These are phyloP conservation scores for Phialemoniopsis sp. DNA, from an alignment of 2,329 filamentous ascomycete genomes.

Conservation along the genomic window DNA sequence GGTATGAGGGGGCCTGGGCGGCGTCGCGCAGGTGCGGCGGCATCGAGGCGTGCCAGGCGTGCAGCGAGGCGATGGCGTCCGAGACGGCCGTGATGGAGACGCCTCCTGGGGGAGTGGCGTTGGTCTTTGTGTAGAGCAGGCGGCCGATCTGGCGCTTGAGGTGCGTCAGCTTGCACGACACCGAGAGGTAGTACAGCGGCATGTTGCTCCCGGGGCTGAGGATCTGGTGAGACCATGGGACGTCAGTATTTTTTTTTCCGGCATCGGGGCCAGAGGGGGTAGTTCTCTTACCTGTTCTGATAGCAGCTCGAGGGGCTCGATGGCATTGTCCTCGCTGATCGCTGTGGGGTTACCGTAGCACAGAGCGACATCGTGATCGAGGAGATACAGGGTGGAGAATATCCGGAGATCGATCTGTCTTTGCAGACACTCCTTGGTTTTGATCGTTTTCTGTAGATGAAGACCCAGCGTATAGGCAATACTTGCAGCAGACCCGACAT, in stretches of 20 bases:
- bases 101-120: not conserved
- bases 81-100: conserved; percentile 11
- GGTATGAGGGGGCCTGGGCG: conserved; percentile 11
- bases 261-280: not conserved
- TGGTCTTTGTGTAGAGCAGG: conserved; percentile 9
- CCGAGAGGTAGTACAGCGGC: conserved; percentile 16
- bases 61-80: conserved; percentile 9
- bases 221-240: conserved; percentile 8
- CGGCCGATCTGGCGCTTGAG: conserved; percentile 13
- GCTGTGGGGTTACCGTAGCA: conserved; percentile 18
- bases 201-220: conserved; percentile 18
- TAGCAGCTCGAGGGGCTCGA: conserved; percentile 7
- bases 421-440: conserved; percentile 15
- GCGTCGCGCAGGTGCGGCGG: conserved; percentile 16
- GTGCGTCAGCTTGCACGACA: conserved; percentile 15
- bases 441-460: conserved; percentile 14
- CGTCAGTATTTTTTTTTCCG: not conserved
- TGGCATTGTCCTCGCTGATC: conserved; percentile 13
- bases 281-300: conserved; percentile 11
- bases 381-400: conserved; percentile 16
- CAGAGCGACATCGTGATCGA: conserved; percentile 18
- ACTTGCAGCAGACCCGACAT: conserved; percentile 17
- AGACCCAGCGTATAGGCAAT: conserved; percentile 18
- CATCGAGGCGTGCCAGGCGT: conserved; percentile 13
- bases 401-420: conserved; percentile 17